These are phyloP conservation scores for Leucocoprinus birnbaumii DNA, from an alignment of 768 basidiomycete genomes.

Conservation along the genomic window DNA sequence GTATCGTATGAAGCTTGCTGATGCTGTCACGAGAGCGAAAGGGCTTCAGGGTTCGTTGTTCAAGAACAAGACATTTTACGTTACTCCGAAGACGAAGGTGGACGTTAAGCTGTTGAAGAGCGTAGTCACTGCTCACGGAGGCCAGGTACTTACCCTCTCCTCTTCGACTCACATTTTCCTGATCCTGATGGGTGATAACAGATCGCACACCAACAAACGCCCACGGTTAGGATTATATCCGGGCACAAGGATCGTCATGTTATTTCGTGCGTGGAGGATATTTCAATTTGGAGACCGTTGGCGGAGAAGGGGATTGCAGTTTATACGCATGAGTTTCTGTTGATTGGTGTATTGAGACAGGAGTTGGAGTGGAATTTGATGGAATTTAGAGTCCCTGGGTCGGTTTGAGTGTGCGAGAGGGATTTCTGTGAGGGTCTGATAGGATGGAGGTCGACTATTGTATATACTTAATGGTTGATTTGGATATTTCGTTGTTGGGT, in stretches of 20 bases:
- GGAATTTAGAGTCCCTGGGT: conserved; percentile 26
- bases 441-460: no score
- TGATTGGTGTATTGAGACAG: conserved; percentile 64
- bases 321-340: conserved; percentile 68
- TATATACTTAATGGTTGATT: no score
- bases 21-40: conserved; percentile 60
- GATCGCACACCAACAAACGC: conserved; percentile 44
- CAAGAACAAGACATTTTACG: conserved; percentile 65
- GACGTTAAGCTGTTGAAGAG: conserved; percentile 63
- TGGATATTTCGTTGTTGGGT: no score
- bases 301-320: conserved; percentile 44
- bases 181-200: conserved; percentile 16
- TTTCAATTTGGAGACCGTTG: conserved; percentile 64
- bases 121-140: conserved; percentile 69
- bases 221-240: conserved; percentile 53
- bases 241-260: conserved; percentile 53
- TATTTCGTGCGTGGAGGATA: conserved; percentile 65
- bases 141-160: conserved; percentile 45
- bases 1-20: conserved; percentile 59
- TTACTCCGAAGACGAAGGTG: conserved; percentile 63
- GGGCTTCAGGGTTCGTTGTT: conserved; percentile 53
- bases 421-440: no score
- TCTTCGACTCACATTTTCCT: conserved; percentile 1
- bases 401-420: background rate
- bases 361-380: conserved; percentile 60